phyloP scores from a whole-genome alignment of 106 monocot species.

The Apostasia ramifera region DNA sequence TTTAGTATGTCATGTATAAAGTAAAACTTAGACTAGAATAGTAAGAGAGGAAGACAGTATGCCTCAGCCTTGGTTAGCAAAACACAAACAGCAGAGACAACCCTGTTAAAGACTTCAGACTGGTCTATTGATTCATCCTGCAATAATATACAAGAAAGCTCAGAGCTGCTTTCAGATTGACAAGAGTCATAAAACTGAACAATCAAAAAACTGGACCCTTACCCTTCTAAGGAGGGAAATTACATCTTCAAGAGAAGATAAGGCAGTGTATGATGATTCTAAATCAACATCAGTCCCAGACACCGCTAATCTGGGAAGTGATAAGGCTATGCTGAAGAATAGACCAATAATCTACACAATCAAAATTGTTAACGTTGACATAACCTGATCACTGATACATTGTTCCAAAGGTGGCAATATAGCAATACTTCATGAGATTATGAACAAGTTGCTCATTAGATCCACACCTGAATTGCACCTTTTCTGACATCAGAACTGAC shows the following conservation, averaged over 20 bases:
- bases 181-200: neutral
- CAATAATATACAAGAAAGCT: conserved; percentile 9
- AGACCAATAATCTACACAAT: conserved; percentile 66
- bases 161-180: neutral
- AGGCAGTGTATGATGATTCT: conserved; percentile 82
- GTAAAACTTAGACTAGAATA: neutral
- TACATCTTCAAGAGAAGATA: conserved; percentile 88
- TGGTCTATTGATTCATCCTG: conserved; percentile 99
- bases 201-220: conserved; percentile 10
- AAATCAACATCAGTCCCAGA: conserved; percentile 51
- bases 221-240: conserved; percentile 93
- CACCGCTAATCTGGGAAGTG: conserved; percentile 68
- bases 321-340: conserved; percentile 85
- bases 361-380: neutral
- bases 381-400: neutral
- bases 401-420: neutral
- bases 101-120: conserved; percentile 85
- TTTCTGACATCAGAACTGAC: conserved; percentile 80
- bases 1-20: neutral
- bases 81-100: conserved; percentile 71
- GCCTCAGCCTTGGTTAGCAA: conserved; percentile 92
- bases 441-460: neutral
- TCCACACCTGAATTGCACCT: conserved; percentile 72
- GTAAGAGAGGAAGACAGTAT: neutral
- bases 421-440: neutral